These are phyloP conservation scores for Huntiella savannae DNA, from an alignment of 2,329 filamentous ascomycete genomes.

Conservation along the genomic window DNA sequence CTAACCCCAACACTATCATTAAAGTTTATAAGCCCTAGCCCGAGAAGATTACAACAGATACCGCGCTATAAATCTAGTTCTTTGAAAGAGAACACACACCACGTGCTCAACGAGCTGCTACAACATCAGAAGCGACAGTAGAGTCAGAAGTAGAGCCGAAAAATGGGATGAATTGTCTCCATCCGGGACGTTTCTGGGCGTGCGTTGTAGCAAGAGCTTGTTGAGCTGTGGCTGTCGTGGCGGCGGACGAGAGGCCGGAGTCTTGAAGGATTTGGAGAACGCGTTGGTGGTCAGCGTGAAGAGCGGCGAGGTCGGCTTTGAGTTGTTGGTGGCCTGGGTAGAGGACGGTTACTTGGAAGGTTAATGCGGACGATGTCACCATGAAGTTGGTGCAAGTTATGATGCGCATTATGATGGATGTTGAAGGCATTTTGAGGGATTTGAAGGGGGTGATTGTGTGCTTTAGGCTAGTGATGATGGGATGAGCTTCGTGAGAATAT, in stretches of 20 bases:
- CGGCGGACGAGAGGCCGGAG: neutral
- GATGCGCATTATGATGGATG: conserved; percentile 19
- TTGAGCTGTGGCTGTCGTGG: no score
- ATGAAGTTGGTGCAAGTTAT: conserved; percentile 46
- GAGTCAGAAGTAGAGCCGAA: no score
- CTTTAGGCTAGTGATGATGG: neutral
- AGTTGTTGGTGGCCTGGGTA: conserved; percentile 53
- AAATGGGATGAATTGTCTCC: no score
- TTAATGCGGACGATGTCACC: conserved; percentile 43
- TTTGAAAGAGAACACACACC: no score
- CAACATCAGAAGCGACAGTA: no score
- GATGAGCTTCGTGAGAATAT: neutral
- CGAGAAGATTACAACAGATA: no score
- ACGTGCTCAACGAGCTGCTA: no score
- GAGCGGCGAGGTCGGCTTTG: conserved; percentile 38
- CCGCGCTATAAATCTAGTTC: no score
- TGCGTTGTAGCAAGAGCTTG: no score
- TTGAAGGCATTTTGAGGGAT: conserved; percentile 6
- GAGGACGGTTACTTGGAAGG: conserved; percentile 49
- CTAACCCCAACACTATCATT: no score
- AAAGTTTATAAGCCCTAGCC: no score
- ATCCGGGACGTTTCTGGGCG: no score
- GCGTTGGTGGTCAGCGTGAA: conserved; percentile 37
- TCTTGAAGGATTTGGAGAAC: conserved; percentile 17
- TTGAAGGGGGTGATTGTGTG: neutral